These are phyloP conservation scores for Chytriomyces hyalinus DNA, from an alignment of 192 early-diverging fungal genomes.

Conservation along the genomic window DNA sequence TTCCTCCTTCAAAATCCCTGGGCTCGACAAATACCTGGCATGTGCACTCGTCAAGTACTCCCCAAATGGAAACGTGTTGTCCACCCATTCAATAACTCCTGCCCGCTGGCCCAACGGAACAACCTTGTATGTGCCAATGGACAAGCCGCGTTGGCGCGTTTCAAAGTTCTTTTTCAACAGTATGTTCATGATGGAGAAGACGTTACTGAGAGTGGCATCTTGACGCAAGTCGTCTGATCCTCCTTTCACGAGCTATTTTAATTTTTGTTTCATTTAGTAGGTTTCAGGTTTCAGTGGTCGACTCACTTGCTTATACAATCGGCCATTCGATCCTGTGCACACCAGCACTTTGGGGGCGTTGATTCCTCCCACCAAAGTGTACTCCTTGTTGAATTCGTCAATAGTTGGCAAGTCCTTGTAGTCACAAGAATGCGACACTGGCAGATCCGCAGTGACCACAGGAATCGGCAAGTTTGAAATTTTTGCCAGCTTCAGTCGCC, in stretches of 20 bases:
- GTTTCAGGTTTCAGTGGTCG: neutral
- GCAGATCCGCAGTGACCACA: constrained; percentile 42
- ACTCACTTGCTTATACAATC: constrained; percentile 44
- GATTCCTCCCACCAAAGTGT: constrained; percentile 49
- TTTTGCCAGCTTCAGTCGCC: constrained; percentile 19
- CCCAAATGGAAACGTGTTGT: constrained; percentile 56
- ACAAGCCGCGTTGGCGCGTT: constrained; percentile 53
- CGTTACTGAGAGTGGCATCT: constrained; percentile 72
- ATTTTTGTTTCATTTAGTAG: neutral
- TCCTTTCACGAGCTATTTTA: constrained; percentile 52
- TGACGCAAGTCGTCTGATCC: constrained; percentile 75
- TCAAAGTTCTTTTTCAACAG: constrained; percentile 56
- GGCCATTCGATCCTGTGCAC: constrained; percentile 47
- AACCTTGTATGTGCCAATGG: constrained; percentile 63
- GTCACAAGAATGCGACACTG: constrained; percentile 33
- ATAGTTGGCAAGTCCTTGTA: constrained; percentile 45
- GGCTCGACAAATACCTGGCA: constrained; percentile 30
- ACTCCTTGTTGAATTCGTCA: constrained; percentile 39
- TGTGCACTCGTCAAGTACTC: constrained; percentile 51
- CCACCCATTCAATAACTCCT: constrained; percentile 65
- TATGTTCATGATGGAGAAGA: constrained; percentile 69
- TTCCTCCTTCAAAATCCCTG: neutral
- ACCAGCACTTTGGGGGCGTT: constrained; percentile 55
- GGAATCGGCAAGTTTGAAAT: constrained; percentile 45
- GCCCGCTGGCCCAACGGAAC: constrained; percentile 58